phyloP scores from a whole-genome alignment of 129 eudicot genomes.

The Tagetes erecta region DNA sequence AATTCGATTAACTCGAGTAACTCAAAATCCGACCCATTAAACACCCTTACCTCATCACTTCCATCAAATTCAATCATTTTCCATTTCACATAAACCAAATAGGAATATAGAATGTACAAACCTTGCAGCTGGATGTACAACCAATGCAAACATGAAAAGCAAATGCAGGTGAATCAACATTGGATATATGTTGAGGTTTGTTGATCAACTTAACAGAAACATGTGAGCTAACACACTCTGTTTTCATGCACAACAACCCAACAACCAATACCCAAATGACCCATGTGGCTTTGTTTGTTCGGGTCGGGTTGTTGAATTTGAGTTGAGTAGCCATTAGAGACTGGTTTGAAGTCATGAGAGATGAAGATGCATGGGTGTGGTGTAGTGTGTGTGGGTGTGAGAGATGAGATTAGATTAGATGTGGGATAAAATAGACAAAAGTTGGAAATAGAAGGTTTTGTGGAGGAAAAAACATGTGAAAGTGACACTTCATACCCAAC shows the following conservation, averaged over 20 bases:
- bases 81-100: too few relatives aligned
- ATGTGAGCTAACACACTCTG: constrained; percentile 36
- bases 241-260: constrained; percentile 37
- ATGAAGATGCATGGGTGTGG: constrained; percentile 35
- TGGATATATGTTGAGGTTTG: constrained; percentile 59
- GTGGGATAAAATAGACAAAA: constrained; percentile 18
- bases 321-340: constrained; percentile 35
- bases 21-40: too few relatives aligned
- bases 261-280: constrained; percentile 42
- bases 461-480: constrained; percentile 63
- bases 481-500: constrained; percentile 42
- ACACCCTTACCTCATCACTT: too few relatives aligned
- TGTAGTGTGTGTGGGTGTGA: constrained; percentile 27
- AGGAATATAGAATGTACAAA: constrained; percentile 18
- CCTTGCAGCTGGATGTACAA: constrained; percentile 78
- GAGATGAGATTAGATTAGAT: constrained; percentile 29
- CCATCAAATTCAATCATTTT: too few relatives aligned
- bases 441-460: constrained; percentile 34
- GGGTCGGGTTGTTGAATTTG: constrained; percentile 14
- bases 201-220: constrained; percentile 52
- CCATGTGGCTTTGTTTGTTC: constrained; percentile 33
- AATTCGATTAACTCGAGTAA: too few relatives aligned
- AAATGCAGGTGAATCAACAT: constrained; percentile 52
- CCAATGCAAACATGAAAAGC: constrained; percentile 53
- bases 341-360: constrained; percentile 35